Evolutionary conservation across 116 monocot genomes (phyloP).

Genomic region (Papilionanthe hybrid): DNA sequence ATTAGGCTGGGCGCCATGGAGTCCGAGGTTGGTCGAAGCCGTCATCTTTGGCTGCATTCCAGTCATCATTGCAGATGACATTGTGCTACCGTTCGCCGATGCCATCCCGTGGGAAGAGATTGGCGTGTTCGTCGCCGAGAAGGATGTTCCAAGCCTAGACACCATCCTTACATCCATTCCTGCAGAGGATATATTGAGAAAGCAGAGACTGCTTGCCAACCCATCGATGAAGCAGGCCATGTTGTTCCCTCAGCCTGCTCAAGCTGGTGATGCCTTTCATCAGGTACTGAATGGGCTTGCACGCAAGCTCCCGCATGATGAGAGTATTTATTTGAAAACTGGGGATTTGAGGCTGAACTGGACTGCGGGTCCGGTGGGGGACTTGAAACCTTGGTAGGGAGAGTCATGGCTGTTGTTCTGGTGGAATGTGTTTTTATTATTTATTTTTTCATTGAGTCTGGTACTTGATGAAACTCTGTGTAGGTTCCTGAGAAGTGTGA

Average conservation of each 20-base stretch:
- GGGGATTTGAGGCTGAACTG: constrained; percentile 70
- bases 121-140: constrained; percentile 83
- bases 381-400: constrained; percentile 86
- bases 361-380: constrained; percentile 77
- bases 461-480: no score
- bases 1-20: constrained; percentile 97
- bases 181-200: constrained; percentile 70
- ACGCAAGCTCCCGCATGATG: constrained; percentile 71
- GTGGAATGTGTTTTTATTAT: background rate
- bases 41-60: constrained; percentile 98
- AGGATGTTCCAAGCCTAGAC: constrained; percentile 85
- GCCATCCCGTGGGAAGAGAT: constrained; percentile 99
- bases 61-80: constrained; percentile 90
- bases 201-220: constrained; percentile 83
- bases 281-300: constrained; percentile 94
- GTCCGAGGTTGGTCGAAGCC: constrained; percentile 80
- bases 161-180: constrained; percentile 81
- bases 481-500: no score
- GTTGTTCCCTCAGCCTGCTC: constrained; percentile 88
- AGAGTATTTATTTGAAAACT: constrained; percentile 41
- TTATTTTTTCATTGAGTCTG: no score
- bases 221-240: constrained; percentile 99
- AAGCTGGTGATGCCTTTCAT: constrained; percentile 88
- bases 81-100: constrained; percentile 88
- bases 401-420: background rate